Evolutionary conservation across 2,329 filamentous ascomycete genomes (phyloP).

Genomic region (Aspergillus bombycis): DNA sequence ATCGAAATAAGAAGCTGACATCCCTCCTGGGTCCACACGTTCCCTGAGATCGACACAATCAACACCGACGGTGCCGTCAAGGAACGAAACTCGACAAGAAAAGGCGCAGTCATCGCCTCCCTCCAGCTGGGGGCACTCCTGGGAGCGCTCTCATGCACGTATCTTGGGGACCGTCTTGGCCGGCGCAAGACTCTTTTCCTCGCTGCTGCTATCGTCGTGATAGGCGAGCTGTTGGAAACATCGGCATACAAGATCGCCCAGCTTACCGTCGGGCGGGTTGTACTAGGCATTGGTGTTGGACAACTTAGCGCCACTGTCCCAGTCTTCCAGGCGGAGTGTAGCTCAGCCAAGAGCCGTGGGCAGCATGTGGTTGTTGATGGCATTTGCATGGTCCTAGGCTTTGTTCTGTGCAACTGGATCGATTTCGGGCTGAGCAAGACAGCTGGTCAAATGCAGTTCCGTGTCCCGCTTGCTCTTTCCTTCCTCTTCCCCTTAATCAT

Average conservation of each 20-base stretch:
- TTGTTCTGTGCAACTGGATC: constrained; percentile 44
- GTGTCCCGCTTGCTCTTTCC: constrained; percentile 59
- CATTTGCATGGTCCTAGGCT: constrained; percentile 44
- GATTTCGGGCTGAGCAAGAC: constrained; percentile 53
- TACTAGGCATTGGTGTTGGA: constrained; percentile 54
- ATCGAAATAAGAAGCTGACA: too few relatives aligned
- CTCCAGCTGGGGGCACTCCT: constrained; percentile 26
- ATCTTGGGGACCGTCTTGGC: constrained; percentile 50
- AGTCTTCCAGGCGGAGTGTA: constrained; percentile 54
- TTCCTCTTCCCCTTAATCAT: constrained; percentile 57
- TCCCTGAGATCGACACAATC: constrained; percentile 58
- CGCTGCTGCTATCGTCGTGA: constrained; percentile 37
- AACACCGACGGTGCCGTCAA: constrained; percentile 27
- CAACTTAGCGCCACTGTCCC: constrained; percentile 53
- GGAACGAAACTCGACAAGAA: constrained; percentile 25
- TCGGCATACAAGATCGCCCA: constrained; percentile 48
- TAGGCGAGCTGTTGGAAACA: constrained; percentile 43
- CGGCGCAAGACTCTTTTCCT: constrained; percentile 51
- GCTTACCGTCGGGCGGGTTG: constrained; percentile 52
- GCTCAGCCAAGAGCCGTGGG: constrained; percentile 51
- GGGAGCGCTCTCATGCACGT: constrained; percentile 23
- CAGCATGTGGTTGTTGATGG: constrained; percentile 54
- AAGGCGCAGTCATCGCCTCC: constrained; percentile 31
- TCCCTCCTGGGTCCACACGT: constrained; percentile 45
- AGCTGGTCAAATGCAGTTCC: constrained; percentile 50